Base-by-base conservation (phyloP, 495 filamentous ascomycete species). In the Daldinia bambusicola region DNA sequence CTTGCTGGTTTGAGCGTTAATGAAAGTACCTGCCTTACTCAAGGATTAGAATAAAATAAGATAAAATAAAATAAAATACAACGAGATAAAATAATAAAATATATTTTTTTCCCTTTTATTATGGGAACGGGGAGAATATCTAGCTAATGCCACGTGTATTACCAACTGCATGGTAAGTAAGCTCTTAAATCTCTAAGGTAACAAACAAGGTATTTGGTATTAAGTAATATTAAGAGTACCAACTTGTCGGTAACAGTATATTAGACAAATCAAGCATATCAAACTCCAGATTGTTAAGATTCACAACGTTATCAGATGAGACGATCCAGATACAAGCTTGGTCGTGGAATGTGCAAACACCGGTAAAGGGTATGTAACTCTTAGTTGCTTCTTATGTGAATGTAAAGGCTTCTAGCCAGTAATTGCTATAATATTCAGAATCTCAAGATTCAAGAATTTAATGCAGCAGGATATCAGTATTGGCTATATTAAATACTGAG, bases 1-100 rank as follows among this genome's bases (percentile, higher is more conserved):
- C 22, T 20, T 30, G 4, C 6, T 2, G 30, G 55, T 6, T 26
- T 41, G 55, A 56, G 13, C 55, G n/a, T 7, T 30, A 53, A 57
- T 40, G 18, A 57, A 14, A 38, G 20, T 41, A 38, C 26, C 26
- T 26, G 3, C 26, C 26, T 26, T 26, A 26, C 18, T 7, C 55
- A 40, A 57, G 55, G 32, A 36, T 32, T 53, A 32, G 20, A 52
- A 53, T 32, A 53, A 52, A 52, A 52, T 32, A 52, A 52, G 31
- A 31, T 0, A 31, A 52, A 14, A 31, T 31, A 32, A 32, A 53
- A 53, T 53, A 52, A 22, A 38, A 26, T 26, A 2, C 9, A 52
- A 45, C 5, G 16, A 45, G 16, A 18, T 13, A 52, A 31, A 53
- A 53, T 53, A 53, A 26, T 53, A n/a, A 30, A 14, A 30, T 32